Conservation (phyloP, 1,284 basidiomycete genomes). For the Pterula multifida region DNA sequence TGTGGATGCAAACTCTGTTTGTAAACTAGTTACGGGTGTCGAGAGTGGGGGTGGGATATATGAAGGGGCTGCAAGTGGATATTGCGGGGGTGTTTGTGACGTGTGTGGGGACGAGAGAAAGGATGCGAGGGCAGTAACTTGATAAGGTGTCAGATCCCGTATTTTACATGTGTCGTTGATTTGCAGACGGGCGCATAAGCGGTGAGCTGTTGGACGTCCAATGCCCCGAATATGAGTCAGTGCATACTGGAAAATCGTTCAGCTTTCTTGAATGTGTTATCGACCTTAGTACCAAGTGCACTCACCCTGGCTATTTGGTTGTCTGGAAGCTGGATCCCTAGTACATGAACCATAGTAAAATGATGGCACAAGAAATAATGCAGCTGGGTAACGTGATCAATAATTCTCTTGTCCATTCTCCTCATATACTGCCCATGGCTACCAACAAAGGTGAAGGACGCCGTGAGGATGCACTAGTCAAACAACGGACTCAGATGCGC, state of each 20-base stretch:
- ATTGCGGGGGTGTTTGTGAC: slow-evolving; percentile 44
- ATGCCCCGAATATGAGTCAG: slow-evolving; percentile 79
- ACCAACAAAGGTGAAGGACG: slow-evolving; percentile 61
- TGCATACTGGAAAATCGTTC: slow-evolving; percentile 47
- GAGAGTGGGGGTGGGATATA: slow-evolving; percentile 37
- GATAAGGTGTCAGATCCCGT: slow-evolving; percentile 62
- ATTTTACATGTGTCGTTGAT: slow-evolving; percentile 77
- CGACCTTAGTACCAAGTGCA: too few species aligned
- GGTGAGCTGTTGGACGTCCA: slow-evolving; percentile 59
- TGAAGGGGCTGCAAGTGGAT: slow-evolving; percentile 45
- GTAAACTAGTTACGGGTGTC: slow-evolving; percentile 19
- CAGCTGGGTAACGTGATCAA: background rate
- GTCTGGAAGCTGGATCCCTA: slow-evolving; percentile 66
- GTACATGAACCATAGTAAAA: slow-evolving; percentile 57
- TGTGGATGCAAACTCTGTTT: slow-evolving; percentile 21
- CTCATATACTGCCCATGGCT: slow-evolving; percentile 33
- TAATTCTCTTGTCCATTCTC: background rate
- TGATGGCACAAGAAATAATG: background rate
- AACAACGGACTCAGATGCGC: slow-evolving; percentile 72
- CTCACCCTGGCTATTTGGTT: slow-evolving; percentile 54
- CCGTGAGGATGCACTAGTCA: slow-evolving; percentile 68
- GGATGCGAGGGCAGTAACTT: slow-evolving; percentile 76
- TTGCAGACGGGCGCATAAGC: slow-evolving; percentile 79
- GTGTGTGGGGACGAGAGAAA: slow-evolving; percentile 80
- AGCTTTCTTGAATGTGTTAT: background rate